These are phyloP conservation scores for Termitomyces sp. DNA, from an alignment of 768 basidiomycete genomes.

Conservation along the genomic window DNA sequence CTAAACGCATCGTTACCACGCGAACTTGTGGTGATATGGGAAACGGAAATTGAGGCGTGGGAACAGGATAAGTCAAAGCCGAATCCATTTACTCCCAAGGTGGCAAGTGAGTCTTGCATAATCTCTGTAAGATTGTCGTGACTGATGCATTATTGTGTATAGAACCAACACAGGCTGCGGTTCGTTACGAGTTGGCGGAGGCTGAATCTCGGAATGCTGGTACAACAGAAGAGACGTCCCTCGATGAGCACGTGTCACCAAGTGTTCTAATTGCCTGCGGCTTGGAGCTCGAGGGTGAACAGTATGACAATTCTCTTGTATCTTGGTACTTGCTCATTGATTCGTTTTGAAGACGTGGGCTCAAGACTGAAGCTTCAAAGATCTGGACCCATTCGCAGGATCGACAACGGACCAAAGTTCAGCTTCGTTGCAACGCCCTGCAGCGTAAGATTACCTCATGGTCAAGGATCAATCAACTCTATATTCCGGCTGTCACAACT, in stretches of 20 bases:
- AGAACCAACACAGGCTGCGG: not conserved
- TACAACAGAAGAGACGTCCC: not conserved
- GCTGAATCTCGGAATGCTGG: constrained; percentile 8
- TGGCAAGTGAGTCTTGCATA: constrained; percentile 2
- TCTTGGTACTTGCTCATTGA: not conserved
- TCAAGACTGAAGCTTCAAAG: not conserved
- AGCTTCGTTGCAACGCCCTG: not conserved
- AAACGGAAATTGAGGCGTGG: constrained; percentile 4
- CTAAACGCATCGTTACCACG: not conserved
- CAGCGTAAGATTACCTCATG: not conserved
- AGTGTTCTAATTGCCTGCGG: not conserved
- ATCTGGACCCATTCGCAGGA: constrained; percentile 7
- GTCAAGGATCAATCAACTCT: not conserved
- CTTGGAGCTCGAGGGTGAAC: not conserved
- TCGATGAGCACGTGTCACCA: constrained; percentile 9
- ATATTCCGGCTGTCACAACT: not conserved
- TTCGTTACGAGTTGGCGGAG: not conserved
- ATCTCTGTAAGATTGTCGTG: not conserved
- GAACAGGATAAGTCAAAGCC: not conserved
- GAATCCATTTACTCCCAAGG: constrained; percentile 5
- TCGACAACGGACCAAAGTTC: constrained; percentile 5
- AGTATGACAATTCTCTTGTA: not conserved
- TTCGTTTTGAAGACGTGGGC: not conserved
- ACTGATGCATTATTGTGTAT: not conserved
- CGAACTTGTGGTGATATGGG: not conserved